Percentiles rank a stretch among this genome's conserved stretches.
These are phyloP conservation scores for Guyanaporus albipodus DNA, from an alignment of 768 basidiomycete species.

Conservation along the genomic window DNA sequence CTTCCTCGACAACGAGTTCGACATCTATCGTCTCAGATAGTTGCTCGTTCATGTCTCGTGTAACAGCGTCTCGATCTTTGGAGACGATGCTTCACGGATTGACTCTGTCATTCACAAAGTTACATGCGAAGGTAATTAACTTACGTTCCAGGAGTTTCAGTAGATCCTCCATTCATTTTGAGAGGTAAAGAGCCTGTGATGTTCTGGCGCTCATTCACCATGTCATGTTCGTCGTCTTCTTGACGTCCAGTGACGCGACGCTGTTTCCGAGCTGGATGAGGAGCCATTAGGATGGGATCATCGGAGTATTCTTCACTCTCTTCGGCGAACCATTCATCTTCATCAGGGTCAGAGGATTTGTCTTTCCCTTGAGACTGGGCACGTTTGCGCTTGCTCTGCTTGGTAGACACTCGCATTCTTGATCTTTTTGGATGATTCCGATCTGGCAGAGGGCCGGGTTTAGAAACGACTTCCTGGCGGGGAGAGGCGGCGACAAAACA, in stretches of 20 bases:
- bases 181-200: conserved; percentile 12
- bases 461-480: conserved; percentile 17
- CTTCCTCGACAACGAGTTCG: conserved; percentile 49
- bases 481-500: conserved; percentile 35
- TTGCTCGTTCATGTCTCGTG: background rate
- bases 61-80: background rate
- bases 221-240: conserved; percentile 22
- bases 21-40: conserved; percentile 16
- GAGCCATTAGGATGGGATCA: conserved; percentile 8
- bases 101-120: background rate
- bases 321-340: conserved; percentile 21
- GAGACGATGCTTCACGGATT: background rate
- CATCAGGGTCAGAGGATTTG: conserved; percentile 25
- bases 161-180: background rate
- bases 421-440: conserved; percentile 16
- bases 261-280: conserved; percentile 32
- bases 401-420: conserved; percentile 11
- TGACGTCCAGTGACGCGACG: conserved; percentile 26
- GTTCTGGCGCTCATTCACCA: conserved; percentile 8
- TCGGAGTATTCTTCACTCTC: conserved; percentile 16
- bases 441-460: conserved; percentile 4
- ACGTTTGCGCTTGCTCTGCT: conserved; percentile 27
- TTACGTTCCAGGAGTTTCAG: conserved; percentile 2
- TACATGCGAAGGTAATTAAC: background rate
- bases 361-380: conserved; percentile 40